These are phyloP conservation scores for Starmerella apicola DNA, from an alignment of 805 yeast genomes.

Conservation along the genomic window DNA sequence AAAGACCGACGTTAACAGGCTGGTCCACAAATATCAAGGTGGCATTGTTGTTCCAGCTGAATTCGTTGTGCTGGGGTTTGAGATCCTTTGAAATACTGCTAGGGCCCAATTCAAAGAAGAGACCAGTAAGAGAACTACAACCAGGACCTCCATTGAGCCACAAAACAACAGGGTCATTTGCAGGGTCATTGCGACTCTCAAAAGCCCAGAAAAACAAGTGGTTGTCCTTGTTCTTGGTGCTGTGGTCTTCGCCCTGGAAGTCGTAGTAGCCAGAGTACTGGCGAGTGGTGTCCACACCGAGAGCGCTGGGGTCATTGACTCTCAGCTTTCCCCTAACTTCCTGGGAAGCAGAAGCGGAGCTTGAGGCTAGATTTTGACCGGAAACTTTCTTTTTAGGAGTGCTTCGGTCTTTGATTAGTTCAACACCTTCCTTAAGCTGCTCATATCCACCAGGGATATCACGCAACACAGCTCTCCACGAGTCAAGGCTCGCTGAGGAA, in stretches of 20 bases:
- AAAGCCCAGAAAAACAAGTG: constrained; percentile 90
- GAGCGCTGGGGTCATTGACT: constrained; percentile 35
- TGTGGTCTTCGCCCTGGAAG: constrained; percentile 54
- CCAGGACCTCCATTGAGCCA: constrained; percentile 98
- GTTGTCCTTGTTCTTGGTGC: constrained; percentile 58
- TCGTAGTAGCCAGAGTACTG: constrained; percentile 70
- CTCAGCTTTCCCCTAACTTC: not conserved
- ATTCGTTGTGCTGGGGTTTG: constrained; percentile 65
- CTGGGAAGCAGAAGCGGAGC: too few species aligned
- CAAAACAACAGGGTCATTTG: constrained; percentile 69
- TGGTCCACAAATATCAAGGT: constrained; percentile 86
- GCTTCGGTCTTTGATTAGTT: not conserved
- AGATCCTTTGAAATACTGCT: constrained; percentile 59
- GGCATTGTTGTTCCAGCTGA: constrained; percentile 89
- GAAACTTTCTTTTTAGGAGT: not conserved
- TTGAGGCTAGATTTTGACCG: too few species aligned
- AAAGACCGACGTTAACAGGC: constrained; percentile 89
- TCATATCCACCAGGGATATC: not conserved
- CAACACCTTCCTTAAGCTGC: constrained; percentile 1
- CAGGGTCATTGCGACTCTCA: constrained; percentile 77
- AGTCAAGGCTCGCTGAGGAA: not conserved
- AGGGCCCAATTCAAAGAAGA: constrained; percentile 89
- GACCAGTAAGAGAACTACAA: constrained; percentile 85
- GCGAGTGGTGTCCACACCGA: constrained; percentile 71
- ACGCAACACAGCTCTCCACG: not conserved